Evolutionary conservation across 2,329 filamentous ascomycete species (phyloP), one percentile per base, ranked within the genome.

Genomic region (Beauveria sp.): DNA sequence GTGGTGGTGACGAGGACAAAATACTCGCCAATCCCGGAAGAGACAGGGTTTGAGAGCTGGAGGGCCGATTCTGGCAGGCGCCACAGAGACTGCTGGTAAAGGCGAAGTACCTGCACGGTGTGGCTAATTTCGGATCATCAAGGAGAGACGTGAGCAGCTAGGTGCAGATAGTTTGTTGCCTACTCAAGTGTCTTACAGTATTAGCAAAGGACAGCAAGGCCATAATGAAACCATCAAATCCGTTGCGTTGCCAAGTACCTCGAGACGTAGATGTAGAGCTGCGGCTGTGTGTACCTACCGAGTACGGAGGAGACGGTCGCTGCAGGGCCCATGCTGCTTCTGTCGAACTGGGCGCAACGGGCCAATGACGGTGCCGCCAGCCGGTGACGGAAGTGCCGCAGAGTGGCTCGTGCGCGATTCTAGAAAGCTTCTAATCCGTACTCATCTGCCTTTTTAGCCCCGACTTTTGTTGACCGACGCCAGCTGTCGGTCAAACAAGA

Each of bases 391-490:
- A 59, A 46, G 61, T 61, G 60, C 51, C 65, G n/a, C 46, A 38
- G 12, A 20, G 61, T 65, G 67, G 64, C 45, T 65, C 60, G 67
- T 68, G 67, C 66, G 58, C 63, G 45, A 63, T 69, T 69, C 68
- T 69, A 69, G 66, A 69, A 69, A 68, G 66, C 65, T 69, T 69
- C 67, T 61, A n/a, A n/a, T n/a, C n/a, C n/a, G n/a, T n/a, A 53
- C 60, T 42, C 40, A 60, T 60, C 58, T 45, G 40, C 49, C 31
- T 40, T 55, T 46, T 50, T 43, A 59, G 48, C 60, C 61, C 61
- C 60, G 46, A 59, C 55, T 60, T 60, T 62, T 62, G 34, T 54
- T 9, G 28, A 26, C 26, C 20, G 26, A 18, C 18, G 24, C n/a
- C 16, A 51, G 46, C 58, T 60, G 45, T 48, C 34, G 31, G 34